These are phyloP conservation scores for Cryptomeria japonica DNA, from an alignment of 75 land plant species.

Conservation along the genomic window DNA sequence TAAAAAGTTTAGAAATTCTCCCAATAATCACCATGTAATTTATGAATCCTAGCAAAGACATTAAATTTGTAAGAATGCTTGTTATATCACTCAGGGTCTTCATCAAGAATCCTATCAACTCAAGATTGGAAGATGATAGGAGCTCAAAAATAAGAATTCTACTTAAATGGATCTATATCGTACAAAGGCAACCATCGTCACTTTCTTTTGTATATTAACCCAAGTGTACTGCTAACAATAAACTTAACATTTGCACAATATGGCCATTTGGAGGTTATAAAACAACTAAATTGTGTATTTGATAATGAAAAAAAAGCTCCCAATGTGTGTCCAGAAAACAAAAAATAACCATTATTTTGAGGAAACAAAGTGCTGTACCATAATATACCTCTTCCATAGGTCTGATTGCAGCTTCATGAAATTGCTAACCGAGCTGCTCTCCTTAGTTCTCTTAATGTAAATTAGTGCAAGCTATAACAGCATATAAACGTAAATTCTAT, in stretches of 20 bases:
- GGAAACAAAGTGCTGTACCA: too few relatives aligned
- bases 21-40: background rate
- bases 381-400: too few relatives aligned
- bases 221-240: background rate
- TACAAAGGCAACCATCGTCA: background rate
- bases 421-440: too few relatives aligned
- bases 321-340: too few relatives aligned
- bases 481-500: too few relatives aligned
- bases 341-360: too few relatives aligned
- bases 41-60: background rate
- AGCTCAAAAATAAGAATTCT: background rate
- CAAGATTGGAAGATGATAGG: background rate
- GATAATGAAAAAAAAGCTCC: too few relatives aligned
- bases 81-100: background rate
- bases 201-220: background rate
- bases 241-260: background rate
- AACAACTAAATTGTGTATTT: too few relatives aligned
- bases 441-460: too few relatives aligned
- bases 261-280: too few relatives aligned
- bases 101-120: background rate
- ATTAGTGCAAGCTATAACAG: too few relatives aligned
- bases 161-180: background rate
- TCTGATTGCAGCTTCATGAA: too few relatives aligned
- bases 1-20: background rate
- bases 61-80: background rate